A percentile compares a stretch with the other conserved stretches of the same genome.
Evolutionary conservation across 306 rosid genomes (phyloP).

Genomic region (Pachyrhizus erosus): DNA sequence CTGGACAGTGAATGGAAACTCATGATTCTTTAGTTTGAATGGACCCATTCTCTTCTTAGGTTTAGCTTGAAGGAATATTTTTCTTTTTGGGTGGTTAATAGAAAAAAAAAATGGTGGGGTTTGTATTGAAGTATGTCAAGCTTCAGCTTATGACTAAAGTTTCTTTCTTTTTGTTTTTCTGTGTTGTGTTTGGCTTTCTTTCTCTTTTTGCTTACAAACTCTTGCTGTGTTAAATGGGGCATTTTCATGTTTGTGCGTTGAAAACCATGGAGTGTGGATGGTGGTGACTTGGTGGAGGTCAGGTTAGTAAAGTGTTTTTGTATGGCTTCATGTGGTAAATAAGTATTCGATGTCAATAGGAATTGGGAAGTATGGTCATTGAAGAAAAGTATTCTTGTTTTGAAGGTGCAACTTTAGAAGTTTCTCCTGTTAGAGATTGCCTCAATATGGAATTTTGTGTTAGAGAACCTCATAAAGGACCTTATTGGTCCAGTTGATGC

Average conservation of each 20-base stretch:
- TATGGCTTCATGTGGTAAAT: conserved; percentile 15
- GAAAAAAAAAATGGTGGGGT: conserved; percentile 15
- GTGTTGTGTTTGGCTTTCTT: conserved; percentile 6
- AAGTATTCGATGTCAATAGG: conserved; percentile 6
- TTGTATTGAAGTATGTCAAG: conserved; percentile 12
- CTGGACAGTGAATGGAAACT: conserved; percentile 30
- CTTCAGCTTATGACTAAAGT: conserved; percentile 27
- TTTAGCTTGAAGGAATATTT: conserved; percentile 40
- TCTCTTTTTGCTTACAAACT: neutral
- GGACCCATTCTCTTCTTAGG: conserved; percentile 49
- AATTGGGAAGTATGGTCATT: neutral
- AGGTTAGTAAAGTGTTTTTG: conserved; percentile 6
- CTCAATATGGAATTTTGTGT: conserved; percentile 4
- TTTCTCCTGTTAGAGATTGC: conserved; percentile 27
- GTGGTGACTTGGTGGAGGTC: conserved; percentile 23
- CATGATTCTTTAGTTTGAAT: conserved; percentile 15
- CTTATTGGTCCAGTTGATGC: conserved; percentile 16
- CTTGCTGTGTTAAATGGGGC: conserved; percentile 35
- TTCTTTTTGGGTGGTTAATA: conserved; percentile 10
- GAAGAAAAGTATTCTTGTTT: neutral
- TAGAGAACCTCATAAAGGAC: conserved; percentile 21
- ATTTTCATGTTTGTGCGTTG: conserved; percentile 36
- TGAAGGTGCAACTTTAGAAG: conserved; percentile 17
- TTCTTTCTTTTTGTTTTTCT: conserved; percentile 14
- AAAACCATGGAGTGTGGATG: conserved; percentile 22